Evolutionary conservation across 345 rosid species (phyloP), one percentile per base, ranked within the genome.

Genomic region (Boechera retrofracta): DNA sequence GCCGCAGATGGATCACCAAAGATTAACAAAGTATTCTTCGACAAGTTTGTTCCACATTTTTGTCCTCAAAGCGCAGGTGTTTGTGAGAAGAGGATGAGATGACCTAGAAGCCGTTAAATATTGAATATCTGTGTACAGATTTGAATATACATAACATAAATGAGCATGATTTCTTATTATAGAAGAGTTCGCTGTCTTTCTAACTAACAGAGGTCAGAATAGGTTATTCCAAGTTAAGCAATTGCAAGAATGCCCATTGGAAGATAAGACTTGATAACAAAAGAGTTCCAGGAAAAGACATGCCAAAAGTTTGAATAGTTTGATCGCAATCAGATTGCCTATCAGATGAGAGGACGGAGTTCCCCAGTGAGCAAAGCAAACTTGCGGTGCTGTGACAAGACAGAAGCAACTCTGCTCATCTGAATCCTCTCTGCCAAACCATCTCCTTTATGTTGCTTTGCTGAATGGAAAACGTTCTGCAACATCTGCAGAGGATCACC

Each of bases 401-500:
- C 75, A 6, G 86, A 77, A 64, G 84, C 82, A 62, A 76, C 83
- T 76, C 81, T 83, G 79, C 69, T 83, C 26, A 80, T 73, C 69
- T 85, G 83, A 67, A 90, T 45, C 72, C 78, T 86, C 32, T 87
- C 81, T 10, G 81, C 76, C 10, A 90, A 44, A 69, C 72, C 76
- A 32, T 45, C 49, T 18, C 70, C 69, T 29, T 35, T 64, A 42
- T 82, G 75, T 66, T 75, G 77, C 77, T 79, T 81, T 31, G 85
- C 85, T n/a, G 94, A 89, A 36, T 80, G 71, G 32, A 94, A 74
- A 64, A 86, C 55, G 69, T 91, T 87, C 84, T 89, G 98, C 76
- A 92, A 74, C 83, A 94, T 92, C 88, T 94, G 97, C 78, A 94
- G 79, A 48, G 97, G 97, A 88, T 92, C 97, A 13, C 97, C 98